Conservation (phyloP, 352 stramenopile genomes). For the Peronospora destructor region DNA sequence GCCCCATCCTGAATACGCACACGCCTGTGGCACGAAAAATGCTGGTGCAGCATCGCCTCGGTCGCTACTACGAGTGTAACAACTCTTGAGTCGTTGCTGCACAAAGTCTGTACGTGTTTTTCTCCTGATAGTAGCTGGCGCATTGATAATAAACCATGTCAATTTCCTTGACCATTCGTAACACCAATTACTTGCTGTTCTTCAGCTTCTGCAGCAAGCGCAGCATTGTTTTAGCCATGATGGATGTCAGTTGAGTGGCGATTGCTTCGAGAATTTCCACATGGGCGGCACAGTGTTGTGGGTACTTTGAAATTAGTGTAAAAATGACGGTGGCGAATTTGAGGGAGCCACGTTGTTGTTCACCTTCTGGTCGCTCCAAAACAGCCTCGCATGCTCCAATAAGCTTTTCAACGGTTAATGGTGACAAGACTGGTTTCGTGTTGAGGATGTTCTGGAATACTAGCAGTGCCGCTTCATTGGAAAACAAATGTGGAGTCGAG, state of each 20-base stretch:
- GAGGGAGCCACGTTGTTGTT: constrained; percentile 34
- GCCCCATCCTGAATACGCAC: constrained; percentile 45
- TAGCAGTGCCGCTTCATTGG: constrained; percentile 57
- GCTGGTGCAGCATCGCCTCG: constrained; percentile 51
- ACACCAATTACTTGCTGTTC: constrained; percentile 14
- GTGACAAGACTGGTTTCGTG: constrained; percentile 42
- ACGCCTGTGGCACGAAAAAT: constrained; percentile 36
- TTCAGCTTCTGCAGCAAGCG: constrained; percentile 67
- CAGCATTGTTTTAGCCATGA: constrained; percentile 62
- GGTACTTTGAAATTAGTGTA: constrained; percentile 56
- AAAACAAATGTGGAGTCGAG: constrained; percentile 33
- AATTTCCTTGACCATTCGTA: not conserved
- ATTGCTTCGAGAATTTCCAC: constrained; percentile 43
- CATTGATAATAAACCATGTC: constrained; percentile 1
- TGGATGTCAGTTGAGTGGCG: constrained; percentile 35
- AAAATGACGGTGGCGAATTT: constrained; percentile 65
- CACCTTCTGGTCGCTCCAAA: constrained; percentile 30
- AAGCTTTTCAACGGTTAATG: constrained; percentile 41
- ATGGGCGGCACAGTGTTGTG: constrained; percentile 38
- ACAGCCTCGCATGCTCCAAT: constrained; percentile 37
- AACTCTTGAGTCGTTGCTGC: constrained; percentile 19
- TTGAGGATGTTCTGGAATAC: constrained; percentile 74
- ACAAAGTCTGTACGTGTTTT: constrained; percentile 1
- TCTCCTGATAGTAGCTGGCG: not conserved
- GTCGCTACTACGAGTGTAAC: constrained; percentile 57